phyloP scores from a whole-genome alignment of 495 filamentous ascomycete genomes.

The Pyrenula massariospora region DNA sequence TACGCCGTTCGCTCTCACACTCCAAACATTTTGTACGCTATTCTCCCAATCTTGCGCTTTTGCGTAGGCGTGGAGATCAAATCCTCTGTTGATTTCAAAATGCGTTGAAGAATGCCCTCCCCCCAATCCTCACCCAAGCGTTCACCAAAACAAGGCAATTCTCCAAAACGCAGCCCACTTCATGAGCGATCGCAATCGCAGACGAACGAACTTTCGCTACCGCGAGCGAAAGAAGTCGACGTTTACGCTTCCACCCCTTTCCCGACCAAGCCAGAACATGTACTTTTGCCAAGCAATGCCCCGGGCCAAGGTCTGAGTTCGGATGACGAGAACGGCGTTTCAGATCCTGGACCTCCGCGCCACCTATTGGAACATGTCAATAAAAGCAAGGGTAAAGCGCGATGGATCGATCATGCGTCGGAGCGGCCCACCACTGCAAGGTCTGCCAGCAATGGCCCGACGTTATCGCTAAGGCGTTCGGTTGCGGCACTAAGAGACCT shows the following conservation, averaged over 20 bases:
- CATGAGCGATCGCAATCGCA: constrained; percentile 43
- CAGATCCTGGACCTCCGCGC: constrained; percentile 2
- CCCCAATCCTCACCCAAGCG: constrained; percentile 16
- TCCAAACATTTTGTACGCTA: neutral
- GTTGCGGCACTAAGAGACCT: neutral
- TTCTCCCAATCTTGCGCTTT: neutral
- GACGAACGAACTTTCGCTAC: constrained; percentile 31
- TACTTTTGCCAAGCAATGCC: constrained; percentile 26
- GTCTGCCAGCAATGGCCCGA: neutral
- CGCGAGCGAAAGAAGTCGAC: constrained; percentile 21
- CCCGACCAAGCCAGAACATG: constrained; percentile 40
- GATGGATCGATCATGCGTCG: constrained; percentile 26
- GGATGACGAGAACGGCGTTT: constrained; percentile 12
- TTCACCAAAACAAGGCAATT: constrained; percentile 3
- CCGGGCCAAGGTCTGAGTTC: neutral
- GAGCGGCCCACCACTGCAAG: neutral
- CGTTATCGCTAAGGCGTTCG: neutral
- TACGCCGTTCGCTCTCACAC: neutral
- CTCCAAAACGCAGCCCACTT: constrained; percentile 30
- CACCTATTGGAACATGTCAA: constrained; percentile 3
- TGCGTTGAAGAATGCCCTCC: constrained; percentile 22
- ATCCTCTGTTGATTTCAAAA: constrained; percentile 11
- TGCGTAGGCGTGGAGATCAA: neutral
- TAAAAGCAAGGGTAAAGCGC: neutral
- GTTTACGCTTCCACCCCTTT: constrained; percentile 34